A percentile compares a stretch with the other conserved stretches of the same genome.
These are phyloP conservation scores for Zasmidium citrigriseum DNA, from an alignment of 2,329 filamentous ascomycete species.

Conservation along the genomic window DNA sequence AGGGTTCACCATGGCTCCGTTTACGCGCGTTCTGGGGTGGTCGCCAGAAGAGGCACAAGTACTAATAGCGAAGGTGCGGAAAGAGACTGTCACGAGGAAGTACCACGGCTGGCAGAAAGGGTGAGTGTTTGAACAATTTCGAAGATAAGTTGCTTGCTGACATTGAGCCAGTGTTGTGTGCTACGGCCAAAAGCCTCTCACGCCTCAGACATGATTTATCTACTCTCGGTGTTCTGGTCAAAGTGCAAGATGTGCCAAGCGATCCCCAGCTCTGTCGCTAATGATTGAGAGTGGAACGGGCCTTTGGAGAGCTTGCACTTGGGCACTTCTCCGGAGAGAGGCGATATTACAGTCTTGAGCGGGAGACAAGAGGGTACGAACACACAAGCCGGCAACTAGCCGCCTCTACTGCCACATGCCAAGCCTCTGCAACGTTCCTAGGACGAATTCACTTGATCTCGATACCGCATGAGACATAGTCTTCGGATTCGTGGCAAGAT, in stretches of 20 bases:
- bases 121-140: constrained; percentile 3
- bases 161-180: constrained; percentile 7
- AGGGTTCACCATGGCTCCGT: constrained; percentile 44
- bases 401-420: neutral
- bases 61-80: constrained; percentile 46
- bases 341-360: no score
- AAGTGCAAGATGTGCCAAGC: neutral
- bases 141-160: neutral
- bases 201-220: neutral
- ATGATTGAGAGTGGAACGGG: neutral
- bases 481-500: neutral
- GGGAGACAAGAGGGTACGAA: no score
- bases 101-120: constrained; percentile 18
- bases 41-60: constrained; percentile 45
- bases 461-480: neutral
- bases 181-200: constrained; percentile 9
- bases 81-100: constrained; percentile 31
- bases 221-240: neutral
- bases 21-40: constrained; percentile 45
- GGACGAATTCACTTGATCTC: neutral
- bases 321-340: no score
- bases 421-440: neutral
- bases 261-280: no score
- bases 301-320: neutral
- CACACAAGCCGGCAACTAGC: neutral